Evolutionary conservation across 208 protist species (phyloP), one percentile per base, ranked within the genome.

Genomic region (Acanthamoeba triangularis): DNA sequence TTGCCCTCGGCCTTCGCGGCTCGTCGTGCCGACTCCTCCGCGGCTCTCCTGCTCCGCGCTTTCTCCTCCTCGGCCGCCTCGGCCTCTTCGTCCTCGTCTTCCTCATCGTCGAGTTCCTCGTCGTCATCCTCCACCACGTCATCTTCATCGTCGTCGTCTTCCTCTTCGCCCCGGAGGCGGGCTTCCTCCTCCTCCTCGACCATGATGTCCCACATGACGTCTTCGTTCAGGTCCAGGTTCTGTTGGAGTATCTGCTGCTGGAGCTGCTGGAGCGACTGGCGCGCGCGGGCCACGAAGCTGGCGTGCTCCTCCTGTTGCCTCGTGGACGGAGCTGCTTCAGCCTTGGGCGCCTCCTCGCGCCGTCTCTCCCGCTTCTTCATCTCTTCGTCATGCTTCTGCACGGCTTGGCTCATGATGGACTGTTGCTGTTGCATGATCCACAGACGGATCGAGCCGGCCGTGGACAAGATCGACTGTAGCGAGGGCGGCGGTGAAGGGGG

Each of bases 141-240:
- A 25, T n/a, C n/a, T n/a, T n/a, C n/a, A n/a, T n/a, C n/a, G n/a
- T 84, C 65, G 25, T 84, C 74, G 41, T 84, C 74, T 16, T 84
- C 74, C 4, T 84, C 37, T 30, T 84, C 74, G 20, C 44, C 74
- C 16, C 74, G 23, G 41, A 84, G 74, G 11, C 80, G 80, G 28
- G 44, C 80, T 25, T 88, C 80, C 25, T 88, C 80, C n/a, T 88
- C 80, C 28, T 88, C 80, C 28, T 88, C 80, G 4, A 88, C 80
- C 80, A 88, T 88, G 52, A 88, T 88, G 13, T 88, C 80, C 80
- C 80, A 88, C 80, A 88, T 88, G 80, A 63, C 80, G 23, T 88
- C 80, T 23, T 88, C 80, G 23, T 88, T 49, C 49, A 88, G 49
- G 49, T 88, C n/a, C 25, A 63, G 35, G 25, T 41, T 61, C 30